phyloP scores from a whole-genome alignment of 208 protist genomes.

The Acanthamoeba lenticulata region DNA sequence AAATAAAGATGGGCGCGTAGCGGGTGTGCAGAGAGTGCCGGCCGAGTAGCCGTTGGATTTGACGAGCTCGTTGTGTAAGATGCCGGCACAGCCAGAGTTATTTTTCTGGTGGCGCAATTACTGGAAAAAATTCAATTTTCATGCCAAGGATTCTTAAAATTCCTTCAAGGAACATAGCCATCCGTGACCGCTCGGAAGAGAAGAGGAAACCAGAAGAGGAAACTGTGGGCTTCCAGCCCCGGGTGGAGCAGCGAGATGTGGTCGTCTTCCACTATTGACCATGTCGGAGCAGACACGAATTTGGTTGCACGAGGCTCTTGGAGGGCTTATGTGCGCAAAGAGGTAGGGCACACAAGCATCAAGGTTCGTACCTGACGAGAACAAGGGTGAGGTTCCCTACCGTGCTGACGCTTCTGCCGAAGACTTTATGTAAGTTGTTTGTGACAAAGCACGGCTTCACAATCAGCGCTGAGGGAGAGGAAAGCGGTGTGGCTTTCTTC shows the following conservation, averaged over 20 bases:
- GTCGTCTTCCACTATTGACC: background rate
- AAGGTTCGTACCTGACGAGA: background rate
- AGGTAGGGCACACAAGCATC: background rate
- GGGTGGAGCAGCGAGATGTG: background rate
- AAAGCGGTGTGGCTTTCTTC: background rate
- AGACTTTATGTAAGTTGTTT: background rate
- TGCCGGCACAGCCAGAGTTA: too few species aligned
- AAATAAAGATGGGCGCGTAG: too few species aligned
- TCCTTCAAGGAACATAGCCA: too few species aligned
- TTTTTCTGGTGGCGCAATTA: too few species aligned
- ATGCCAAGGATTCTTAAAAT: too few species aligned
- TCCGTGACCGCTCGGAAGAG: too few species aligned
- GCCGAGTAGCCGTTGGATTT: too few species aligned
- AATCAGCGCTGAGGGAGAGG: background rate
- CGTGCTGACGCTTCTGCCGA: background rate
- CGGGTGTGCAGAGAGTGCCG: too few species aligned
- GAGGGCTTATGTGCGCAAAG: background rate
- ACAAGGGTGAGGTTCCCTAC: background rate
- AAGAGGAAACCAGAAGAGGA: background rate
- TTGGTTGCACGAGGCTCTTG: background rate
- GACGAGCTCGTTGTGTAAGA: too few species aligned
- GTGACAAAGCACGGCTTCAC: slow-evolving; percentile 28
- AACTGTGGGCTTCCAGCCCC: background rate
- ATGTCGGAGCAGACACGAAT: background rate
- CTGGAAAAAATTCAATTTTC: background rate